Evolutionary conservation across 768 basidiomycete species (phyloP).

Genomic region (Kwoniella mangroviensis): DNA sequence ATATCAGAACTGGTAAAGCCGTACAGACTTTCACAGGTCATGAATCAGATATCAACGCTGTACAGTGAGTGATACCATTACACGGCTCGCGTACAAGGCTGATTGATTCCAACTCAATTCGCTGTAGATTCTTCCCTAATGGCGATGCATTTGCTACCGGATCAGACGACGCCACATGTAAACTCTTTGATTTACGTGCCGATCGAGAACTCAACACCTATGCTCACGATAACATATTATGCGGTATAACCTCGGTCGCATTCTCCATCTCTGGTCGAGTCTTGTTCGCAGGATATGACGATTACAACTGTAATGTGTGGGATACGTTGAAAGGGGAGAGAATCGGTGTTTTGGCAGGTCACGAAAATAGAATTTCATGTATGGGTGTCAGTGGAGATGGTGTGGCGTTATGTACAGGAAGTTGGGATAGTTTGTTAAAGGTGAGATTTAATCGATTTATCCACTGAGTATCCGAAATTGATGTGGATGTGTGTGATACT

Average conservation of each 20-base stretch:
- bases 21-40: slow-evolving; percentile 99
- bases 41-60: slow-evolving; percentile 98
- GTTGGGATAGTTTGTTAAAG: slow-evolving; percentile 96
- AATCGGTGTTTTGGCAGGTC: slow-evolving; percentile 94
- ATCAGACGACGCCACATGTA: slow-evolving; percentile 98
- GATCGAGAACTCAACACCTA: slow-evolving; percentile 96
- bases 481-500: neutral
- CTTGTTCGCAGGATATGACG: slow-evolving; percentile 97
- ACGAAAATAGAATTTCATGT: slow-evolving; percentile 97
- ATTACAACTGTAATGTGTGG: slow-evolving; percentile 99
- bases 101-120: neutral
- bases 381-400: slow-evolving; percentile 94
- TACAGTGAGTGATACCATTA: slow-evolving; percentile 68
- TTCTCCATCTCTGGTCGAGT: slow-evolving; percentile 98
- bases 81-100: too few species aligned
- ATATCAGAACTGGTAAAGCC: slow-evolving; percentile 95
- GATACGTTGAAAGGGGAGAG: slow-evolving; percentile 98
- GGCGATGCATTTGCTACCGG: slow-evolving; percentile 99
- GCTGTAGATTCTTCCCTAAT: slow-evolving; percentile 92
- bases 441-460: slow-evolving; percentile 61
- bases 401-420: slow-evolving; percentile 97
- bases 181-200: slow-evolving; percentile 95
- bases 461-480: too few species aligned
- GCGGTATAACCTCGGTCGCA: slow-evolving; percentile 97
- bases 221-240: slow-evolving; percentile 97